phyloP scores from a whole-genome alignment of 305 asterid genomes.

The Solanum hybrid region DNA sequence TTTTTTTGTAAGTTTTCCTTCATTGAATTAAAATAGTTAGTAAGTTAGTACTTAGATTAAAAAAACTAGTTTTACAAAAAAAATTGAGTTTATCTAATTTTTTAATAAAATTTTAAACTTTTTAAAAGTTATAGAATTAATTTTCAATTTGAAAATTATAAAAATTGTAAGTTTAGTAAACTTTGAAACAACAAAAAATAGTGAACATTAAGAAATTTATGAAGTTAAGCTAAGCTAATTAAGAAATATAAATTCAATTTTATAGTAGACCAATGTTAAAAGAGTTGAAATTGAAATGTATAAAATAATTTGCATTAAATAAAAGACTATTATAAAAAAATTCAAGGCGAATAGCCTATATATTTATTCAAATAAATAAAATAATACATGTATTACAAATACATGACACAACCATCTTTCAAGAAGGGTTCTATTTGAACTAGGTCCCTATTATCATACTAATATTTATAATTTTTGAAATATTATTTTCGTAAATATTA shows the following conservation, averaged over 20 bases:
- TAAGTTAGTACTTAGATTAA: not conserved
- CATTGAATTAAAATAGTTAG: not conserved
- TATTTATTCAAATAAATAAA: not conserved
- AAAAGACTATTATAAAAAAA: too few species aligned
- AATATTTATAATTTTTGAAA: too few species aligned
- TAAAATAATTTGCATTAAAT: not conserved
- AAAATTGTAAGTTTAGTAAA: not conserved
- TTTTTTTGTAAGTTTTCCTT: not conserved
- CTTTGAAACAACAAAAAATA: not conserved
- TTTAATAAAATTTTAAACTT: too few species aligned
- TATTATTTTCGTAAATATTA: not conserved
- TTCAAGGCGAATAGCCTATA: not conserved
- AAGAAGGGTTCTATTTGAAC: not conserved
- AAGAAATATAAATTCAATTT: too few species aligned
- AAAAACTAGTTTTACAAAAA: not conserved
- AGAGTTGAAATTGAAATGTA: not conserved
- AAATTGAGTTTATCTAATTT: too few species aligned
- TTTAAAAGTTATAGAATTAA: not conserved
- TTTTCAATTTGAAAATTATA: not conserved
- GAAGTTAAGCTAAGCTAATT: not conserved
- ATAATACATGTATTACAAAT: not conserved
- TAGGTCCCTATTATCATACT: not conserved
- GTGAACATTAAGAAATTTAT: not conserved
- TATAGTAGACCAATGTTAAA: not conserved
- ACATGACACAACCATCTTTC: fast-evolving